Evolutionary conservation across 1,284 basidiomycete species (phyloP).

Genomic region (Xanthoconium separans): DNA sequence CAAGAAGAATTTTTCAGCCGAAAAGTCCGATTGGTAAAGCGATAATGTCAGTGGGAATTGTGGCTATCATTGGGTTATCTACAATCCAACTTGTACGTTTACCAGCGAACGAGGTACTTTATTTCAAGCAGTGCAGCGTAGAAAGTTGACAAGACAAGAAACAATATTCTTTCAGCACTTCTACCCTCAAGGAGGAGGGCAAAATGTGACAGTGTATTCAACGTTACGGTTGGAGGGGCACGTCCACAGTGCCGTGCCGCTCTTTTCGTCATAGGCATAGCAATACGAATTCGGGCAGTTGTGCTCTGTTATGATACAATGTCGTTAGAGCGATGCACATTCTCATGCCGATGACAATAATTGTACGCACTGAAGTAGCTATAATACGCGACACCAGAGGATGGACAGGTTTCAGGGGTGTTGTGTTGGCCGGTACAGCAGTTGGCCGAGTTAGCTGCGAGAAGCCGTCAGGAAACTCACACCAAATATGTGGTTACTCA

Average conservation of each 20-base stretch:
- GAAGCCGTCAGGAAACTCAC: background rate
- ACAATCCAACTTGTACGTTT: background rate
- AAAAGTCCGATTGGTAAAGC: no score
- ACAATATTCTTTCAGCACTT: background rate
- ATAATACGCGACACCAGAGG: constrained; percentile 45
- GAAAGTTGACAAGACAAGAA: background rate
- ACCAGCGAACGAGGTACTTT: background rate
- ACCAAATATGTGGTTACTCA: constrained; percentile 16
- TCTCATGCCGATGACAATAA: background rate
- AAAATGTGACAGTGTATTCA: constrained; percentile 44
- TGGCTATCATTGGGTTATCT: no score
- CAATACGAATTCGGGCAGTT: constrained; percentile 44
- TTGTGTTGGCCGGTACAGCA: constrained; percentile 39
- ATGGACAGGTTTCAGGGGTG: constrained; percentile 42
- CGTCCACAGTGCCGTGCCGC: constrained; percentile 41
- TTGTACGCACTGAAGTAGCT: constrained; percentile 42
- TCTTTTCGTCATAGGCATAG: constrained; percentile 47
- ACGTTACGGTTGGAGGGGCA: constrained; percentile 29
- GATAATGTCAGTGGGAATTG: no score
- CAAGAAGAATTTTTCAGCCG: no score
- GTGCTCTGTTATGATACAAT: constrained; percentile 26
- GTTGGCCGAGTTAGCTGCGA: constrained; percentile 34
- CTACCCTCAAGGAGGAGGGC: constrained; percentile 32
- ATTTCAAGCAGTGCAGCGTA: background rate
- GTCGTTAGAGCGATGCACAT: constrained; percentile 1